Percentiles rank a stretch among this genome's conserved stretches.
Conservation (phyloP, 306 rosid genomes). For the Corylus americana region DNA sequence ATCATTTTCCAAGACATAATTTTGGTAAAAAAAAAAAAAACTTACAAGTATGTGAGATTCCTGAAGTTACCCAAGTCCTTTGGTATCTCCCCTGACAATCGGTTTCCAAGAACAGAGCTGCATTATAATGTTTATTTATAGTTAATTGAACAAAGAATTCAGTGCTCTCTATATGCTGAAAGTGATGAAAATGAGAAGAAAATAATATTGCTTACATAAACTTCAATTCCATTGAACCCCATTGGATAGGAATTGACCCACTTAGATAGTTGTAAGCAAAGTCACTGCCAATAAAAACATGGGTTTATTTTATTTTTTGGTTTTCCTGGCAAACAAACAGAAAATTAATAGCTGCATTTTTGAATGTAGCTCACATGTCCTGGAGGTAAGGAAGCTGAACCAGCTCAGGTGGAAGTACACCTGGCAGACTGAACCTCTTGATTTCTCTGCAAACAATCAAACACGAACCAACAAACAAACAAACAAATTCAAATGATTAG, state of each 20-base stretch:
- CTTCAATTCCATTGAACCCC: slow-evolving; percentile 27
- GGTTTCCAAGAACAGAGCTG: slow-evolving; percentile 34
- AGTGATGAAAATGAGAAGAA: neutral
- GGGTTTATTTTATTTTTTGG: neutral
- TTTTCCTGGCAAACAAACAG: neutral
- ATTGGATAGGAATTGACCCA: slow-evolving; percentile 27
- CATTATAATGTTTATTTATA: neutral
- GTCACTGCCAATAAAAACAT: slow-evolving; percentile 17
- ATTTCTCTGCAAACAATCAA: slow-evolving; percentile 13
- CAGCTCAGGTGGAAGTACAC: slow-evolving; percentile 38
- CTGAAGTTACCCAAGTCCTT: slow-evolving; percentile 32
- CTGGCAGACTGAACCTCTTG: slow-evolving; percentile 23
- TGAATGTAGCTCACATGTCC: slow-evolving; percentile 15
- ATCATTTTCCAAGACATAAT: neutral
- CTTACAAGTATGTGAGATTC: slow-evolving; percentile 32
- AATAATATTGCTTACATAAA: slow-evolving; percentile 18
- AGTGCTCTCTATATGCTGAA: neutral
- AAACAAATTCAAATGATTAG: too few species aligned
- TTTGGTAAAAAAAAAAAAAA: neutral
- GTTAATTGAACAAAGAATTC: neutral
- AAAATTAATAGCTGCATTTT: neutral
- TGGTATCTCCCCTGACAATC: slow-evolving; percentile 31
- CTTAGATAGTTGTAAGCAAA: slow-evolving; percentile 34
- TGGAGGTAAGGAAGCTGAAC: slow-evolving; percentile 30
- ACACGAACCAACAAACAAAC: neutral